These are phyloP conservation scores for Edaphochlamys debaryana DNA, from an alignment of 139 green algal species.

Conservation along the genomic window DNA sequence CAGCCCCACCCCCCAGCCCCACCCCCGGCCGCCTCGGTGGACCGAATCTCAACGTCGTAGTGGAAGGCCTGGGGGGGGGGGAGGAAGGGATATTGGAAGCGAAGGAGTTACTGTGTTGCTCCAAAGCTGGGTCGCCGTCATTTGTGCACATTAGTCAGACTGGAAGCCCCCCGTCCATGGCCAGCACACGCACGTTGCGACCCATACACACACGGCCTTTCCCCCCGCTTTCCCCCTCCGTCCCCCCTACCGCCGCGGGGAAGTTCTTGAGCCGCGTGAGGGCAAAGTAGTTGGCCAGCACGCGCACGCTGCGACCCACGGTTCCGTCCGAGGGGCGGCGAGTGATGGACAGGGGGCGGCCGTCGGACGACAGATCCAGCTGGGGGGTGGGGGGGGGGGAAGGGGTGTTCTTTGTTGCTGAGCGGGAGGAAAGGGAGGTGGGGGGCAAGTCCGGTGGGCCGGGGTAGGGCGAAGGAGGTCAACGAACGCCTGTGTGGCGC, in stretches of 20 bases:
- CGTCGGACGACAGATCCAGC: constrained; percentile 7
- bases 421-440: too few species aligned
- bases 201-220: not conserved
- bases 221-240: not conserved
- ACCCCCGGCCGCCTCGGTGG: not conserved
- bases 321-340: constrained; percentile 1
- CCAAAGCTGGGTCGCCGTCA: too few species aligned
- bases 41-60: constrained; percentile 28
- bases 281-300: constrained; percentile 35
- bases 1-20: too few species aligned
- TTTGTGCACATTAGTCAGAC: too few species aligned
- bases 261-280: not conserved
- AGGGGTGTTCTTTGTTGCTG: not conserved
- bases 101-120: not conserved
- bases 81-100: not conserved
- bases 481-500: too few species aligned
- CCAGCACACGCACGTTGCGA: not conserved
- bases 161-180: not conserved
- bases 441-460: not conserved
- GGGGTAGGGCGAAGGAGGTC: too few species aligned
- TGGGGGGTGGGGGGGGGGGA: not conserved
- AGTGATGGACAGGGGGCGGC: not conserved
- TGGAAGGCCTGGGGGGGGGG: constrained; percentile 13
- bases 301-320: not conserved
- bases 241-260: not conserved